These are phyloP conservation scores for Nicotiana attenuata DNA, from an alignment of 257 asterid genomes.

Conservation along the genomic window DNA sequence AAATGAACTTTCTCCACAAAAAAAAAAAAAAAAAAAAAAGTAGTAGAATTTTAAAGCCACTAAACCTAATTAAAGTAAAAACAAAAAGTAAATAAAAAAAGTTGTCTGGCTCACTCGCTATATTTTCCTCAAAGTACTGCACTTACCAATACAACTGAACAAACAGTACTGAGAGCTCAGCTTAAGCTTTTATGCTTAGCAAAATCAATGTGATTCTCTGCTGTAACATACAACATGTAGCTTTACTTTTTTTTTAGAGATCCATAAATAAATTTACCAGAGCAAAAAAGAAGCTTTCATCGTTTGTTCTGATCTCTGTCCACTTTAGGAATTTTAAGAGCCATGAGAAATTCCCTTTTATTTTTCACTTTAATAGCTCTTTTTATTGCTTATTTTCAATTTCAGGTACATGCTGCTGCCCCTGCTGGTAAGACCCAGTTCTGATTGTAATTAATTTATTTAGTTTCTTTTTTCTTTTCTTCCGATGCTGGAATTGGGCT, in stretches of 20 bases:
- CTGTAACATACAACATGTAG: neutral
- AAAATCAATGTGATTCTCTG: neutral
- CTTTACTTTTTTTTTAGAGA: neutral
- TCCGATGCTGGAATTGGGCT: neutral
- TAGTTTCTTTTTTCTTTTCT: neutral
- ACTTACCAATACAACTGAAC: neutral
- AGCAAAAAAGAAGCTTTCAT: neutral
- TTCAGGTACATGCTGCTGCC: slow-evolving; percentile 78
- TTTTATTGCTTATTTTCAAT: slow-evolving; percentile 36
- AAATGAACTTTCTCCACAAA: slow-evolving; percentile 8
- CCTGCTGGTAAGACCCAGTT: slow-evolving; percentile 61
- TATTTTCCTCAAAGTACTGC: neutral
- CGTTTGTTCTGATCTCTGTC: slow-evolving; percentile 30
- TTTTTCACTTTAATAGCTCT: slow-evolving; percentile 38
- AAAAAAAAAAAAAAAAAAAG: no score
- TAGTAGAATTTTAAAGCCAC: neutral
- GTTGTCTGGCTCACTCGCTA: neutral
- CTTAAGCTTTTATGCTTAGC: neutral
- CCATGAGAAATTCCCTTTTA: slow-evolving; percentile 43
- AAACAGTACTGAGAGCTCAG: neutral
- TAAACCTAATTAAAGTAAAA: neutral
- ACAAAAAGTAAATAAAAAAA: neutral
- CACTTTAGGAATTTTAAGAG: slow-evolving; percentile 3
- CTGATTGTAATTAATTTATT: neutral
- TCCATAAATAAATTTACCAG: neutral